phyloP scores from a whole-genome alignment of 2,329 filamentous ascomycete genomes.

The Colletotrichum higginsianum region DNA sequence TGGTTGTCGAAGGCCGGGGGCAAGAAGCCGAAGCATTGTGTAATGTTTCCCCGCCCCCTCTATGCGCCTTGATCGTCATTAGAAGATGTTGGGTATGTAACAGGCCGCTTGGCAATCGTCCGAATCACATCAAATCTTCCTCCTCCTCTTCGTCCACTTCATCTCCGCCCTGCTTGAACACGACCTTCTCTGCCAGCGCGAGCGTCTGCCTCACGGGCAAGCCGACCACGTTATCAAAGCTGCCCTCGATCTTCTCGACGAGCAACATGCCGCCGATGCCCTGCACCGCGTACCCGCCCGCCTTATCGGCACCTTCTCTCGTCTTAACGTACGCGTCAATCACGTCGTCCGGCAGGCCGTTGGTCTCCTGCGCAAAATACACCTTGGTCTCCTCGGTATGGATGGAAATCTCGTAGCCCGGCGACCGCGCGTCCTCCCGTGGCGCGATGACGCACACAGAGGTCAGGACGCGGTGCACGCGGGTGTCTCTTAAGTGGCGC shows the following conservation, averaged over 20 bases:
- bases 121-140: constrained; percentile 51
- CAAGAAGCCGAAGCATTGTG: not conserved
- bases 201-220: constrained; percentile 85
- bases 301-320: constrained; percentile 94
- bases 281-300: constrained; percentile 95
- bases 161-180: constrained; percentile 80
- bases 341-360: constrained; percentile 81
- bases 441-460: constrained; percentile 88
- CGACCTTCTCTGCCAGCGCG: constrained; percentile 88
- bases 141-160: constrained; percentile 65
- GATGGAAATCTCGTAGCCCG: constrained; percentile 86
- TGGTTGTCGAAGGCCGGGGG: not conserved
- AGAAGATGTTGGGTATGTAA: not conserved
- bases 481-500: constrained; percentile 82
- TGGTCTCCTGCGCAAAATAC: constrained; percentile 79
- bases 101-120: not conserved
- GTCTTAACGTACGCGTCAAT: constrained; percentile 85
- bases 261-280: constrained; percentile 88
- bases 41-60: not conserved
- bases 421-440: constrained; percentile 82
- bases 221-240: constrained; percentile 94
- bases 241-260: constrained; percentile 90
- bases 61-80: not conserved
- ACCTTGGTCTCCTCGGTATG: constrained; percentile 93
- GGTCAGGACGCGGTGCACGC: constrained; percentile 87